Percentiles rank a stretch among this genome's conserved stretches.
Evolutionary conservation across 208 protist species (phyloP).

Genomic region (Trypanosoma platydactyli): DNA sequence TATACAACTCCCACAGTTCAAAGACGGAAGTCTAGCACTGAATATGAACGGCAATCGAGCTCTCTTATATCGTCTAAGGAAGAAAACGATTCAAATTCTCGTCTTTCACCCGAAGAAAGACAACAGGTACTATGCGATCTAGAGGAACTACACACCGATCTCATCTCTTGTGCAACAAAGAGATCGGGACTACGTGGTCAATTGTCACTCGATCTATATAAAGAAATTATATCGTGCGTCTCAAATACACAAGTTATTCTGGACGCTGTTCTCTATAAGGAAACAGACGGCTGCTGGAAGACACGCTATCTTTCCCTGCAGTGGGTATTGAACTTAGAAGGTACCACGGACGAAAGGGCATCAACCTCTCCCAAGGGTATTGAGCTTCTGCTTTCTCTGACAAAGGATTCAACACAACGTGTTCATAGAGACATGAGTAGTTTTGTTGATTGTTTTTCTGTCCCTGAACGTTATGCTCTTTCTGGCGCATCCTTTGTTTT

Average conservation of each 20-base stretch:
- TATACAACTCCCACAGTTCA: neutral
- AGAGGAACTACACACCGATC: neutral
- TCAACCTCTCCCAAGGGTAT: neutral
- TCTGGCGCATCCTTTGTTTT: slow-evolving; percentile 11
- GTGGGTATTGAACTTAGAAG: neutral
- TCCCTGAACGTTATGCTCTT: slow-evolving; percentile 9
- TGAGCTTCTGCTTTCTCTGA: slow-evolving; percentile 4
- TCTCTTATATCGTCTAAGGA: neutral
- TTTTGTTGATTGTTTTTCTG: slow-evolving; percentile 22
- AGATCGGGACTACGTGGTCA: neutral
- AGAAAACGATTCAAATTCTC: neutral
- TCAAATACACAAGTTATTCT: neutral
- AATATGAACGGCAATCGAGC: no score
- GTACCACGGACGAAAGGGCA: neutral
- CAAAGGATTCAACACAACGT: slow-evolving; percentile 3
- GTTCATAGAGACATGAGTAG: slow-evolving; percentile 7
- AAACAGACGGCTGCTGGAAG: slow-evolving; percentile 12
- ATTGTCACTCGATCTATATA: neutral
- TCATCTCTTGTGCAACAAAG: neutral
- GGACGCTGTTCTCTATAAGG: slow-evolving; percentile 9
- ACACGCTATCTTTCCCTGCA: slow-evolving; percentile 11
- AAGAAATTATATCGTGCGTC: neutral
- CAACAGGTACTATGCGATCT: slow-evolving; percentile 3
- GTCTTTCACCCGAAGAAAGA: neutral
- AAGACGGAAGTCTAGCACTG: neutral